A percentile compares a stretch with the other conserved stretches of the same genome.
These are phyloP conservation scores for Phytophthora rubi DNA, from an alignment of 352 stramenopile species.

Conservation along the genomic window DNA sequence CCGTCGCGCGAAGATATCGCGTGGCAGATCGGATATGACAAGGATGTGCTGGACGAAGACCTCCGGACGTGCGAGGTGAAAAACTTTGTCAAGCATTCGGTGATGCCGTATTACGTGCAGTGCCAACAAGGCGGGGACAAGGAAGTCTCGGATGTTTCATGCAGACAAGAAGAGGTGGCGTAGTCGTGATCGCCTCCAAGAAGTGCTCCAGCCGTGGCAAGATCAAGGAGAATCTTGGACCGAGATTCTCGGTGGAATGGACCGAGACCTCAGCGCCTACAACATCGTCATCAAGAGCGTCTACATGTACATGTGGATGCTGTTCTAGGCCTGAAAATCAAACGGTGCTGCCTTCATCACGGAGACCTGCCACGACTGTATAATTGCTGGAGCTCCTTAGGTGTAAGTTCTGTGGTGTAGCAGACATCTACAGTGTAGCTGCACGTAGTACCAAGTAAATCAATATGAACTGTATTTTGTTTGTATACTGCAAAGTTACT, in stretches of 20 bases:
- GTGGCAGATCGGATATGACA: conserved; percentile 69
- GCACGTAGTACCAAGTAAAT: background rate
- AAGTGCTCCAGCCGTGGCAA: no score
- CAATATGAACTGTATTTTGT: conserved; percentile 34
- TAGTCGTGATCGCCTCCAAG: background rate
- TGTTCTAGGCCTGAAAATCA: no score
- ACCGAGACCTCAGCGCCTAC: no score
- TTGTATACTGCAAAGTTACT: conserved; percentile 33
- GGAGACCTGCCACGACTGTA: no score
- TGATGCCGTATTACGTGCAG: conserved; percentile 62
- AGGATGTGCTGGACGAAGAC: conserved; percentile 72
- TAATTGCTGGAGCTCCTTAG: no score
- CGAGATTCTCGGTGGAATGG: no score
- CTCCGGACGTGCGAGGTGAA: conserved; percentile 70
- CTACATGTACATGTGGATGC: no score
- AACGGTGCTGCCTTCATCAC: no score
- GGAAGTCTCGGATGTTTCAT: conserved; percentile 14
- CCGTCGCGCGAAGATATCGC: conserved; percentile 62
- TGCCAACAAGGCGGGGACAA: conserved; percentile 13
- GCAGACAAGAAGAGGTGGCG: conserved; percentile 37
- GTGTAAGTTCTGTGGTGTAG: background rate
- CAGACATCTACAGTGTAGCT: background rate
- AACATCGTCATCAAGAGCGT: no score
- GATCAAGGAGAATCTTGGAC: no score
- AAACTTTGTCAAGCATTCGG: conserved; percentile 79